Percentiles rank a stretch among this genome's conserved stretches.
phyloP scores from a whole-genome alignment of 2,329 filamentous ascomycete genomes.

The Nemania serpens region DNA sequence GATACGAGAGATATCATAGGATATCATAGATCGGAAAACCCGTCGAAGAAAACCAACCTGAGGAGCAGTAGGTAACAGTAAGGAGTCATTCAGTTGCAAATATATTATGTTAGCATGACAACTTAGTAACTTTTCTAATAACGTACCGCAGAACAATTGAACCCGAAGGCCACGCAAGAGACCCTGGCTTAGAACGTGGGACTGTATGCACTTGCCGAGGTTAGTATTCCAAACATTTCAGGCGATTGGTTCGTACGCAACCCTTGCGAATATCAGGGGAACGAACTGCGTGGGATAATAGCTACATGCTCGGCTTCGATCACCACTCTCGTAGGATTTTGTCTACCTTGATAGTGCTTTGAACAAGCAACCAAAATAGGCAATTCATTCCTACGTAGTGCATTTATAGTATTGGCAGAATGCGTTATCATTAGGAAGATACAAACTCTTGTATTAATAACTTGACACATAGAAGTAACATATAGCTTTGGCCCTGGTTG shows the following conservation, averaged over 20 bases:
- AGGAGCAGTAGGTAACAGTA: conserved; percentile 6
- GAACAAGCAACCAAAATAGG: conserved; percentile 7
- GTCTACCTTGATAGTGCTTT: neutral
- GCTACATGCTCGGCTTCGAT: conserved; percentile 3
- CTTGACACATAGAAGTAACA: conserved; percentile 2
- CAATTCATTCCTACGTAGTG: conserved; percentile 1
- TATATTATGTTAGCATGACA: neutral
- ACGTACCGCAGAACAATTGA: neutral
- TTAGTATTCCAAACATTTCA: neutral
- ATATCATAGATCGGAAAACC: conserved; percentile 10
- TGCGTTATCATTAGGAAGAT: neutral
- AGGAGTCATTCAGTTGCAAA: conserved; percentile 3
- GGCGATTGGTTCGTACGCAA: conserved; percentile 1
- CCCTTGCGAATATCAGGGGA: neutral
- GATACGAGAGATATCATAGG: conserved; percentile 12
- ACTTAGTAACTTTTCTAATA: neutral
- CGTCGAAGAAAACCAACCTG: conserved; percentile 5
- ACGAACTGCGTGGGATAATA: conserved; percentile 10
- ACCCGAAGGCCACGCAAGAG: neutral
- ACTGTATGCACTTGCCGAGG: conserved; percentile 4
- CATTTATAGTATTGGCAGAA: neutral
- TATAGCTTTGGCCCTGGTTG: neutral
- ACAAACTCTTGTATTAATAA: neutral
- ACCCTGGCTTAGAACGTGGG: neutral
- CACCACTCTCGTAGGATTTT: conserved; percentile 3